Percentiles rank a stretch among this genome's conserved stretches.
Evolutionary conservation across 495 filamentous ascomycete genomes (phyloP).

Genomic region (Hypoxylon lenormandii): DNA sequence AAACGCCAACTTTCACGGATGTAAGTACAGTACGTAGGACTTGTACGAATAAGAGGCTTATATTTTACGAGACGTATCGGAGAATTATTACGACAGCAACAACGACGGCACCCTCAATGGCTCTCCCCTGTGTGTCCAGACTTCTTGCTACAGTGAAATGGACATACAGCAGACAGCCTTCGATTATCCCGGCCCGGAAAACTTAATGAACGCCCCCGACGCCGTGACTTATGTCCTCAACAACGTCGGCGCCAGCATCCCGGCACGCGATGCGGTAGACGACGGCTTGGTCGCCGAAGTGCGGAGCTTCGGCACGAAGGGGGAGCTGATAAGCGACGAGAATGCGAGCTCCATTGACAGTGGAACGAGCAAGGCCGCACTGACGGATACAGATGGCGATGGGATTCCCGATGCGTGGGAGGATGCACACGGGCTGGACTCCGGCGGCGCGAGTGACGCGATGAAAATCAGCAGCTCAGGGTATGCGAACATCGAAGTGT

Average conservation of each 20-base stretch:
- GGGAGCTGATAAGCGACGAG: slow-evolving; percentile 52
- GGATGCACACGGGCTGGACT: slow-evolving; percentile 41
- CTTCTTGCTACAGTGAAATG: slow-evolving; percentile 46
- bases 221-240: slow-evolving; percentile 40
- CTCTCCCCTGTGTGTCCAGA: slow-evolving; percentile 48
- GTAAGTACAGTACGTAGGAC: slow-evolving; percentile 21
- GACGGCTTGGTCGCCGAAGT: slow-evolving; percentile 42
- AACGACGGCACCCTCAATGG: slow-evolving; percentile 54
- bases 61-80: slow-evolving; percentile 44
- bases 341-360: slow-evolving; percentile 6
- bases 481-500: slow-evolving; percentile 52
- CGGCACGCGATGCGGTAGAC: slow-evolving; percentile 42
- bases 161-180: slow-evolving; percentile 31
- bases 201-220: slow-evolving; percentile 32
- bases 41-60: background rate
- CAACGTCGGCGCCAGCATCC: slow-evolving; percentile 38
- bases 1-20: slow-evolving; percentile 52
- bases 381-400: slow-evolving; percentile 44
- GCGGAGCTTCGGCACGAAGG: slow-evolving; percentile 44
- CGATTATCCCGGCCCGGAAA: slow-evolving; percentile 37
- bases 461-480: slow-evolving; percentile 45
- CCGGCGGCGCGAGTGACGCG: slow-evolving; percentile 40
- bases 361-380: slow-evolving; percentile 15
- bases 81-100: slow-evolving; percentile 57
- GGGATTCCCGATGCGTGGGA: slow-evolving; percentile 55